Base-by-base conservation (phyloP, 495 filamentous ascomycete genomes). In the Hapsidospora chrysogenum region DNA sequence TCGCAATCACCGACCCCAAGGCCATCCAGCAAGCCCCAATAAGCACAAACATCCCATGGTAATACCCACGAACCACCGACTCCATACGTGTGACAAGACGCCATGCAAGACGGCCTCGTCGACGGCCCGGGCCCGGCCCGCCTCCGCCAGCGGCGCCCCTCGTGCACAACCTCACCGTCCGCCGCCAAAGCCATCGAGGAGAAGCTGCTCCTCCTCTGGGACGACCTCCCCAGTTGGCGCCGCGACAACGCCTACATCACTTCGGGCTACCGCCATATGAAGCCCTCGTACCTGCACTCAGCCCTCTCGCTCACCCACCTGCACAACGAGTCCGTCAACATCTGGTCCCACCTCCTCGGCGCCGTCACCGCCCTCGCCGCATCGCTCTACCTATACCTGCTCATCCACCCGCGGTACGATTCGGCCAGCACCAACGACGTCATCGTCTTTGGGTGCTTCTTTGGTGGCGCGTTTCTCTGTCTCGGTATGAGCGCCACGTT, bases 401-500 rank as follows among this genome's bases (percentile, higher is more conserved):
- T 57, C 27, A 52, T 85, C 21, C 57, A 56, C 18, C 75, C 80
- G 10, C 75, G 83, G 4, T 89, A 86, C 41, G 59, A 62, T 17
- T 57, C 69, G 2, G 80, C 80, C 0, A 65, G 68, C 4, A 37
- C 52, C 21, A 61, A 71, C 18, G 85, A 94, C 51, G 55, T 82
- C 18, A 38, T 72, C 14, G 82, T 71, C 11, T 84, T 92, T 48
- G 49, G 60, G 3, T 86, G 76, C 52, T 93, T 87, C 60, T 86
- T 94, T 46, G 51, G 60, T 7, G 81, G 82, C 14, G 82, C 81
- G 1, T 64, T 72, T 11, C 48, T 73, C 21, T 93, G 85, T 39
- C 62, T 94, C 13, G 80, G 82, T 9, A 85, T 92, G 78, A 82
- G 77, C 27, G 85, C 81, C 20, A 78, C 74, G 11, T 95, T 50